These are phyloP conservation scores for Salinomyces thailandicus DNA, from an alignment of 2,329 filamentous ascomycete species.

Conservation along the genomic window DNA sequence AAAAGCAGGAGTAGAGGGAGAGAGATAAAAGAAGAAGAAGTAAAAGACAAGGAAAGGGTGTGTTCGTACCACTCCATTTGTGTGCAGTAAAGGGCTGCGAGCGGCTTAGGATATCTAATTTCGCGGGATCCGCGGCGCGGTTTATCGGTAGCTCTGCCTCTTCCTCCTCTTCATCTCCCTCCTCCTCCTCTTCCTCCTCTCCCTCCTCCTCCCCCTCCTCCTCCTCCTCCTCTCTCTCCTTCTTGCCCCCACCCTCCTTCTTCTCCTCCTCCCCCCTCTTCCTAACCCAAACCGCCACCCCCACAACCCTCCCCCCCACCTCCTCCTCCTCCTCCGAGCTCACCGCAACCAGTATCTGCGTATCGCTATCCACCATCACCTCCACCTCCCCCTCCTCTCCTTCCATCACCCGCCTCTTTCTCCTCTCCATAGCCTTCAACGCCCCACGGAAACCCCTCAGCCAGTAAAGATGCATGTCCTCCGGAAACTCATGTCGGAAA, in stretches of 20 bases:
- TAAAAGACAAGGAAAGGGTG: no score
- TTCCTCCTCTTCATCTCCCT: not conserved
- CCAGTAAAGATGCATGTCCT: constrained; percentile 16
- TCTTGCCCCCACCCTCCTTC: not conserved
- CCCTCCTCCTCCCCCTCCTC: not conserved
- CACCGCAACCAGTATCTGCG: not conserved
- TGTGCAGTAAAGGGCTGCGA: constrained; percentile 4
- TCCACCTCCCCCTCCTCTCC: not conserved
- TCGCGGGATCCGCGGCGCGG: constrained; percentile 7
- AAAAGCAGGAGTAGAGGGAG: no score
- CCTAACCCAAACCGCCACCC: constrained; percentile 13
- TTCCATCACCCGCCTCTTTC: not conserved
- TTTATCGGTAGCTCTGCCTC: constrained; percentile 5
- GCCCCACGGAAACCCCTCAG: constrained; percentile 9
- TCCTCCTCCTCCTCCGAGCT: not conserved
- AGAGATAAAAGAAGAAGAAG: not conserved
- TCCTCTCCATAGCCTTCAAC: not conserved
- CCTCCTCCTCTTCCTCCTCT: constrained; percentile 6
- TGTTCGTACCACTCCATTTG: constrained; percentile 8
- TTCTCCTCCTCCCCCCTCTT: constrained; percentile 6
- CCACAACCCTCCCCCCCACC: constrained; percentile 7
- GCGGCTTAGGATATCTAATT: constrained; percentile 3
- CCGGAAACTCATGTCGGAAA: constrained; percentile 11
- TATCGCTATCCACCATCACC: no score
- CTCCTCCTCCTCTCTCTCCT: not conserved